phyloP scores from a whole-genome alignment of 331 rosid genomes.

The Spiraea crenata region DNA sequence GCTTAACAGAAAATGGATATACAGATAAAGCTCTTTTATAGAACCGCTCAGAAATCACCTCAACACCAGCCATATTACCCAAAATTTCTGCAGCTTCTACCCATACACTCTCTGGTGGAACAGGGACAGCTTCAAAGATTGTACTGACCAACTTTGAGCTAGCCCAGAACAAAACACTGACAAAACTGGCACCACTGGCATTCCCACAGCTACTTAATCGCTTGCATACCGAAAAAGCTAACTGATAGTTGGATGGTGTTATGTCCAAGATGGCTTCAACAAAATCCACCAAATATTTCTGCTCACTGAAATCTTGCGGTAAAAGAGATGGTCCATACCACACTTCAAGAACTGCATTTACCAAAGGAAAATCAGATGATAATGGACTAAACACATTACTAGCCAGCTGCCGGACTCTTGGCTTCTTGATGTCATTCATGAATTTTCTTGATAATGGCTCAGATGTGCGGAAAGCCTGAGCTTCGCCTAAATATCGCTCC shows the following conservation, averaged over 20 bases:
- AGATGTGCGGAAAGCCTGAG: slow-evolving; percentile 36
- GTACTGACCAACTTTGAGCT: slow-evolving; percentile 69
- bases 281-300: slow-evolving; percentile 75
- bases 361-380: slow-evolving; percentile 58
- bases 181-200: slow-evolving; percentile 37
- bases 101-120: slow-evolving; percentile 85
- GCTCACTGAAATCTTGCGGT: slow-evolving; percentile 48
- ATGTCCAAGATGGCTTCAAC: slow-evolving; percentile 73
- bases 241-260: slow-evolving; percentile 67
- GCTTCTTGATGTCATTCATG: slow-evolving; percentile 59
- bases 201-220: slow-evolving; percentile 37
- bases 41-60: slow-evolving; percentile 59
- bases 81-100: slow-evolving; percentile 70
- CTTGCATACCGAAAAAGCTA: slow-evolving; percentile 69
- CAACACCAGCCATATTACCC: slow-evolving; percentile 46
- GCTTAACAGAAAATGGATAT: slow-evolving; percentile 69
- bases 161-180: slow-evolving; percentile 76
- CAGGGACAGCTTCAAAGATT: slow-evolving; percentile 64
- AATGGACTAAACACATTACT: slow-evolving; percentile 51
- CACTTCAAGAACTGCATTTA: slow-evolving; percentile 65
- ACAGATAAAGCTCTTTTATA: slow-evolving; percentile 60
- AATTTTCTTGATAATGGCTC: slow-evolving; percentile 64
- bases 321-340: slow-evolving; percentile 80
- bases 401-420: slow-evolving; percentile 66
- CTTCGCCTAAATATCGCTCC: slow-evolving; percentile 48